Percentiles rank a stretch among this genome's conserved stretches.
Conservation (phyloP, 2,329 filamentous ascomycete genomes). For the Aureobasidium musti region DNA sequence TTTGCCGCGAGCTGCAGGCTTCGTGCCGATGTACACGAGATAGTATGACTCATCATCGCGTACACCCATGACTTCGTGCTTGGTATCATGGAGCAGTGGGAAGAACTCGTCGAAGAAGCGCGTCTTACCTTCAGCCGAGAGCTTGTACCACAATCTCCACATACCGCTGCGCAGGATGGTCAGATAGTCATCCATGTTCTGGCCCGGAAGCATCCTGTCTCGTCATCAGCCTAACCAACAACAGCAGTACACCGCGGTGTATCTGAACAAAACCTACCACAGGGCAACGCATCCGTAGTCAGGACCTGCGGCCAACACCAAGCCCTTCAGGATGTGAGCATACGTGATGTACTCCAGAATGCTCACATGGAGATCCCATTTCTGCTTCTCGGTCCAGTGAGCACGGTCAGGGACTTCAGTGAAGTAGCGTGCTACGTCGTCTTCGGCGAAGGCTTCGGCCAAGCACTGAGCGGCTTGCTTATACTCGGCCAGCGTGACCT, state of each 20-base stretch:
- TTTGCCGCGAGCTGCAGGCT: slow-evolving; percentile 67
- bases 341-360: slow-evolving; percentile 78
- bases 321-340: slow-evolving; percentile 71
- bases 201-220: slow-evolving; percentile 71
- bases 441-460: slow-evolving; percentile 74
- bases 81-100: slow-evolving; percentile 71
- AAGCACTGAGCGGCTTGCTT: slow-evolving; percentile 70
- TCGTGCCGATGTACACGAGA: slow-evolving; percentile 79
- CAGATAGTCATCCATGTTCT: slow-evolving; percentile 71
- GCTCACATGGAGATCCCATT: slow-evolving; percentile 74
- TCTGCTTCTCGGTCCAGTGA: slow-evolving; percentile 63
- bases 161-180: slow-evolving; percentile 73
- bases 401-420: slow-evolving; percentile 69
- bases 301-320: slow-evolving; percentile 72
- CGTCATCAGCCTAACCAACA: slow-evolving; percentile 5
- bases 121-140: slow-evolving; percentile 68
- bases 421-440: slow-evolving; percentile 74
- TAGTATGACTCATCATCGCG: slow-evolving; percentile 73
- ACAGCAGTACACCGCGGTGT: neutral
- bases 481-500: slow-evolving; percentile 66
- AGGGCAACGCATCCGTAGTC: slow-evolving; percentile 77
- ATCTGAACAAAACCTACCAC: slow-evolving; percentile 59
- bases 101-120: slow-evolving; percentile 79
- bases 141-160: slow-evolving; percentile 74
- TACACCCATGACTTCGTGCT: slow-evolving; percentile 64